Evolutionary conservation across 1,139 yeast species (phyloP).

Genomic region (Suhomyces atakaporum): DNA sequence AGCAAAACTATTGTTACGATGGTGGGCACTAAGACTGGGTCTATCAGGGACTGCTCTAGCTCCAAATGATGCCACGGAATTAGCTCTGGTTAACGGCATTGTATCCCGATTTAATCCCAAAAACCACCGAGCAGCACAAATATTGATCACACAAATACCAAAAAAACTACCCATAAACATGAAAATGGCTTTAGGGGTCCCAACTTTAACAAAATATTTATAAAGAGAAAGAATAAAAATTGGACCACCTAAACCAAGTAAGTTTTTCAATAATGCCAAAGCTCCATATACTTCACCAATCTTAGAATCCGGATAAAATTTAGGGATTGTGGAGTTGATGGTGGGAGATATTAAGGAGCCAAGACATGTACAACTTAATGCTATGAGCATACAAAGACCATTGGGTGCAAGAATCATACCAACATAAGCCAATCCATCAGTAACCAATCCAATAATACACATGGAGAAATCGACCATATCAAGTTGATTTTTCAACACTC

Average conservation of each 20-base stretch:
- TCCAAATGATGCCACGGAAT: constrained; percentile 11
- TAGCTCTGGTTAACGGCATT: constrained; percentile 8
- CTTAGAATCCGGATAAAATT: constrained; percentile 48
- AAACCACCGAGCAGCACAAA: constrained; percentile 7
- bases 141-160: constrained; percentile 1
- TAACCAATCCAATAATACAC: constrained; percentile 26
- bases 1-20: constrained; percentile 14
- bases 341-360: constrained; percentile 50
- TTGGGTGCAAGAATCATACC: constrained; percentile 16
- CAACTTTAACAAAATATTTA: constrained; percentile 18
- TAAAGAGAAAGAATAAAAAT: constrained; percentile 41
- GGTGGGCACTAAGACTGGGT: constrained; percentile 10
- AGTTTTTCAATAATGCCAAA: constrained; percentile 46
- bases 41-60: no score
- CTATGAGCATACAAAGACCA: constrained; percentile 10
- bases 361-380: constrained; percentile 42
- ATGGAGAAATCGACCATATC: constrained; percentile 59
- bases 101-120: constrained; percentile 11
- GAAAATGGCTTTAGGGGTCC: constrained; percentile 13
- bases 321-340: constrained; percentile 50
- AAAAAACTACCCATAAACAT: constrained; percentile 7
- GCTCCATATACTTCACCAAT: constrained; percentile 59
- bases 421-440: constrained; percentile 47
- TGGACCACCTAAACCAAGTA: constrained; percentile 41
- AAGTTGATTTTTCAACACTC: constrained; percentile 39